Evolutionary conservation across 2,329 filamentous ascomycete species (phyloP), one percentile per base, ranked within the genome.

Genomic region (Phialemonium atrogriseum): DNA sequence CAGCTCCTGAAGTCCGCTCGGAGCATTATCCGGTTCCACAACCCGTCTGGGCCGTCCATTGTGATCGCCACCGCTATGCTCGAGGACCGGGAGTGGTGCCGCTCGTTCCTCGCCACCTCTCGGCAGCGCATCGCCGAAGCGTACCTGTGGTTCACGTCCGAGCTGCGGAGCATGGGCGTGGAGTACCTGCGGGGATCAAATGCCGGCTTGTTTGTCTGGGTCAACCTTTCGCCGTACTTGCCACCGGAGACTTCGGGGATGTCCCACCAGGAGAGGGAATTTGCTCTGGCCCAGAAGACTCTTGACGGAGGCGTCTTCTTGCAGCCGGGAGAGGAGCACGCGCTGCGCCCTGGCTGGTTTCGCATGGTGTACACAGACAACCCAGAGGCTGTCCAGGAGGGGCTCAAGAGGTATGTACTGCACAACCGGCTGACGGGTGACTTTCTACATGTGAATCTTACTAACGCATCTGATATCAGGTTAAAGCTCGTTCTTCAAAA

Each of bases 201-300:
- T 38, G 71, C 71, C 0, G 71, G 67, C 0, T 73, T 76, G 42
- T 77, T 77, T 43, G 39, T 77, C 3, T 76, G 64, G 58, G 47
- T 71, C 3, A 59, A 76, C 43, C 43, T 77, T 11, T 61, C 59
- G 1, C 55, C 57, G 1, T 65, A 57, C n/a, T n/a, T n/a, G 35
- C 44, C 72, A 21, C 49, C 56, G 7, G 17, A 44, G 0, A 24
- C 30, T 3, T 31, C 24, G 2, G 39, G 34, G 34, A 39, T 4
- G 37, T 44, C 10, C 14, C 50, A 51, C 21, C 42, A 43, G 27
- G 55, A 59, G 29, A 45, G 53, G 1, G 66, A 72, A 40, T 64
- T 62, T 38, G 52, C 47, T 10, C 45, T 75, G 10, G 60, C 62
- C 0, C 52, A 62, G 39, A 58, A 39, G 27, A 39, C 75, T 23